Conservation (phyloP, 164 flowering plant genomes). For the Annona cherimola region DNA sequence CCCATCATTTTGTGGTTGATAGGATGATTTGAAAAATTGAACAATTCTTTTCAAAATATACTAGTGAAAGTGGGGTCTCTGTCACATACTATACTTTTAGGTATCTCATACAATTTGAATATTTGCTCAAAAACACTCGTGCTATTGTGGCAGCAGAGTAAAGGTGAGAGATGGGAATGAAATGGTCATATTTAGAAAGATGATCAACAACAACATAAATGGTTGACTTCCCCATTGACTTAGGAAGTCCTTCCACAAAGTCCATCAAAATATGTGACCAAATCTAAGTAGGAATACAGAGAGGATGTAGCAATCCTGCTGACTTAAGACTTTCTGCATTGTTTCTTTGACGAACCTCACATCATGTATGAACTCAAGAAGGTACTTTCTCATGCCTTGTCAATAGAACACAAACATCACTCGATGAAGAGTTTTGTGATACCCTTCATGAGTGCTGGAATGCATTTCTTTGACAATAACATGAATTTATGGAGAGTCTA, state of each 20-base stretch:
- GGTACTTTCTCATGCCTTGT: background rate
- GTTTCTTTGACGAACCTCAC: background rate
- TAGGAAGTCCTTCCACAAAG: background rate
- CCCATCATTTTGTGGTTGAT: background rate
- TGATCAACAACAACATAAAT: conserved; percentile 8
- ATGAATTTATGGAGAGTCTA: background rate
- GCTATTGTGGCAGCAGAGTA: background rate
- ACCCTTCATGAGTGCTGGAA: conserved; percentile 3
- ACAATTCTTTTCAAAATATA: background rate
- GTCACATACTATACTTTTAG: background rate
- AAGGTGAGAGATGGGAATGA: conserved; percentile 4
- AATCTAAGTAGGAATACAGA: background rate
- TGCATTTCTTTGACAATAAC: background rate
- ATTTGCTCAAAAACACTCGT: background rate
- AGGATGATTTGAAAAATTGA: conserved; percentile 2
- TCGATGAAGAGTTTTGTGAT: conserved; percentile 2
- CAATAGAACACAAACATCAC: background rate
- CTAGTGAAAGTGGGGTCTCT: background rate
- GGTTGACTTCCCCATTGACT: background rate
- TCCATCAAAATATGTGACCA: background rate
- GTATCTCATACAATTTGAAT: conserved; percentile 9
- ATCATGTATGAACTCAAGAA: background rate
- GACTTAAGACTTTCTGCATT: background rate
- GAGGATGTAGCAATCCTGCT: background rate
- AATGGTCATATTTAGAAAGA: conserved; percentile 1